phyloP scores from a whole-genome alignment of 1,284 basidiomycete genomes.

The Phylloporus sp. region DNA sequence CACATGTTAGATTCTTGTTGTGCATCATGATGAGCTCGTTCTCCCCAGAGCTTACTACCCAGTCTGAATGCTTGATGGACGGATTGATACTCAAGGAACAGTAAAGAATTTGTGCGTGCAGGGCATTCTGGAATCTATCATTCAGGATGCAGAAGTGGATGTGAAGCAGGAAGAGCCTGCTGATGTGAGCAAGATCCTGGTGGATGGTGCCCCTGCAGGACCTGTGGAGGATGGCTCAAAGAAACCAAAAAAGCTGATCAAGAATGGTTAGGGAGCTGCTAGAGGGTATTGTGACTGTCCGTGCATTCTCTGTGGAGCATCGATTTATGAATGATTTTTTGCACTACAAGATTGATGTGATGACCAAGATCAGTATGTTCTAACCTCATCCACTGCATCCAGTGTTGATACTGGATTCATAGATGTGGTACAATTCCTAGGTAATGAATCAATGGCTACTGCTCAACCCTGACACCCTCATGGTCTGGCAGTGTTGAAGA shows the following conservation, averaged over 20 bases:
- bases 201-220: constrained; percentile 22
- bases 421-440: constrained; percentile 82
- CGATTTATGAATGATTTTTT: constrained; percentile 80
- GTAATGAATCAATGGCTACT: constrained; percentile 83
- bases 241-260: constrained; percentile 54
- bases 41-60: constrained; percentile 60
- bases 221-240: constrained; percentile 31
- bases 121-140: constrained; percentile 53
- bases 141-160: constrained; percentile 38
- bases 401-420: constrained; percentile 1
- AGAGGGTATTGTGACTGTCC: constrained; percentile 76
- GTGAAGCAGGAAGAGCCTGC: constrained; percentile 24
- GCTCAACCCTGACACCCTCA: constrained; percentile 78
- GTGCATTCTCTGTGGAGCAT: constrained; percentile 85
- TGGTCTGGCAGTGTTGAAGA: constrained; percentile 62
- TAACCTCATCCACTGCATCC: not conserved
- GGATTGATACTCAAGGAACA: constrained; percentile 59
- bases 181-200: constrained; percentile 16
- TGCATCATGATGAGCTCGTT: constrained; percentile 67
- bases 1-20: constrained; percentile 53
- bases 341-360: constrained; percentile 66
- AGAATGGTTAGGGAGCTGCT: constrained; percentile 71
- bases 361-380: constrained; percentile 54
- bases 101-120: constrained; percentile 51
- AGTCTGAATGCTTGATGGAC: constrained; percentile 64